Evolutionary conservation across 345 rosid species (phyloP).

Genomic region (Isatis tinctoria): DNA sequence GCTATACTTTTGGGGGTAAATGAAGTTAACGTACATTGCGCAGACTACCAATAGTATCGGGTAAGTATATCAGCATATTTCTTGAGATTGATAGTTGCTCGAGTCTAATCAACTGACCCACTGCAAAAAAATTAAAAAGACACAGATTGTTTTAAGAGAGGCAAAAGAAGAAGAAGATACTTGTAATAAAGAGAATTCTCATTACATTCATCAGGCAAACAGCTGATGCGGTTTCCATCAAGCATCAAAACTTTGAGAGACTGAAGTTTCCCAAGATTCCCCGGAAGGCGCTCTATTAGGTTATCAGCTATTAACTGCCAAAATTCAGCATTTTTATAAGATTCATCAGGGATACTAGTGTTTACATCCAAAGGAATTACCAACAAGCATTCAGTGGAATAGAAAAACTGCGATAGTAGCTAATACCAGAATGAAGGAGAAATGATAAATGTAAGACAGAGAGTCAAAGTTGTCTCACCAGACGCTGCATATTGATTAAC

Average conservation of each 20-base stretch:
- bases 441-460: not conserved
- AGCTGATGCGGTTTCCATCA: conserved; percentile 69
- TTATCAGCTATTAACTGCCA: conserved; percentile 72
- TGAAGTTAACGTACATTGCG: conserved; percentile 65
- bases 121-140: conserved; percentile 37
- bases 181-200: conserved; percentile 35
- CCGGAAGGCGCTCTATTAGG: conserved; percentile 63
- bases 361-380: too few species aligned
- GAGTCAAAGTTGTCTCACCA: conserved; percentile 47
- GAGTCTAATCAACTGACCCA: conserved; percentile 94
- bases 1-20: not conserved
- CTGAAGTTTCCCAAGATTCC: conserved; percentile 83
- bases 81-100: conserved; percentile 74
- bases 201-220: conserved; percentile 95
- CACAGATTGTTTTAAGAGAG: not conserved
- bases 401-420: not conserved
- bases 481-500: conserved; percentile 79
- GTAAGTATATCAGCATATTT: conserved; percentile 66
- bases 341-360: too few species aligned
- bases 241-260: conserved; percentile 79
- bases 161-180: not conserved
- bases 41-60: conserved; percentile 91
- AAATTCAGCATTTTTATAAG: not conserved
- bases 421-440: not conserved
- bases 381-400: not conserved